Evolutionary conservation across 148 eudicot genomes (phyloP).

Genomic region (Vaccinium macrocarpon): DNA sequence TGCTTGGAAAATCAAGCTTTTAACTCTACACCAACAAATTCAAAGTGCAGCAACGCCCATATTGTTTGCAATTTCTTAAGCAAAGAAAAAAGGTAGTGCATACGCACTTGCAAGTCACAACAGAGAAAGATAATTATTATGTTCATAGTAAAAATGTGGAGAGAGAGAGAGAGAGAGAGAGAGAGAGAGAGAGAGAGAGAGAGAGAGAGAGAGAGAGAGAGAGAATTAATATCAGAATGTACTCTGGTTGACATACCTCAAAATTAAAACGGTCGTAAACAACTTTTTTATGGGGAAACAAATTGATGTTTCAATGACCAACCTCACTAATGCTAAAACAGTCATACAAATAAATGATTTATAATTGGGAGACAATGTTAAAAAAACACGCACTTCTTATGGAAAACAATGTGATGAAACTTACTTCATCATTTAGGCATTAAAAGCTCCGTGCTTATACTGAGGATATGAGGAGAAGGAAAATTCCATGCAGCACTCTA

Average conservation of each 20-base stretch:
- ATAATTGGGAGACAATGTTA: too few relatives aligned
- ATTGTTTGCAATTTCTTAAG: too few relatives aligned
- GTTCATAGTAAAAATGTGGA: not conserved
- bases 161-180: too few relatives aligned
- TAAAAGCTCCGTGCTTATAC: not conserved
- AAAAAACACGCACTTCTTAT: too few relatives aligned
- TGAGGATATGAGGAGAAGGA: too few relatives aligned
- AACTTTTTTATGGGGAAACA: not conserved
- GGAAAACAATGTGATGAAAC: conserved; percentile 3
- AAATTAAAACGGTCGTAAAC: too few relatives aligned
- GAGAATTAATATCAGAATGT: not conserved
- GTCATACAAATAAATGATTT: not conserved
- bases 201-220: too few relatives aligned
- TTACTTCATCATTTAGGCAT: not conserved
- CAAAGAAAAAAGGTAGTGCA: not conserved
- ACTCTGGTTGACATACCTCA: not conserved
- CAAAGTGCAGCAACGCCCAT: not conserved
- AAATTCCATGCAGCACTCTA: not conserved
- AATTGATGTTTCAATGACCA: too few relatives aligned
- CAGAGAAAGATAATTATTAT: not conserved
- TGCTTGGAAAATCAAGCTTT: not conserved
- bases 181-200: too few relatives aligned
- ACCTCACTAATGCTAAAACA: not conserved
- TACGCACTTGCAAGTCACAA: not conserved
- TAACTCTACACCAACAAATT: not conserved